Evolutionary conservation across 2,329 filamentous ascomycete species (phyloP).

Genomic region (Penicillium sp.): DNA sequence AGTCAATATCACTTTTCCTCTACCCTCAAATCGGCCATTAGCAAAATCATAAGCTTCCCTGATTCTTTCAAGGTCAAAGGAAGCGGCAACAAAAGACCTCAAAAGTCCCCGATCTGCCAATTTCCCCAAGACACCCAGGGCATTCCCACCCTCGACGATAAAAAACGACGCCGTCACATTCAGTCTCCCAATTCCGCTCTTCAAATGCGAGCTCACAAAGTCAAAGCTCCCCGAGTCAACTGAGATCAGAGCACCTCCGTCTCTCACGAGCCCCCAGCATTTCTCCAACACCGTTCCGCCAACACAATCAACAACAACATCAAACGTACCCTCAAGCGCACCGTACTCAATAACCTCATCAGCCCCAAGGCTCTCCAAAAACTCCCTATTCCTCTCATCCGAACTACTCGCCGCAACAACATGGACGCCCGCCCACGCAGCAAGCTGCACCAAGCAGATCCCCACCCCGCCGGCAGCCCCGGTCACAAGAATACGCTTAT

Average conservation of each 20-base stretch:
- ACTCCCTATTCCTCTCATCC: slow-evolving; percentile 33
- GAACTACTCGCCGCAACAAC: slow-evolving; percentile 42
- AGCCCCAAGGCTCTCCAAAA: slow-evolving; percentile 39
- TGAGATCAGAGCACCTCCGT: slow-evolving; percentile 23
- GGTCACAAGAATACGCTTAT: slow-evolving; percentile 34
- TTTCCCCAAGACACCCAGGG: slow-evolving; percentile 14
- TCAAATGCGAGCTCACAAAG: slow-evolving; percentile 28
- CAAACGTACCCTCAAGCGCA: slow-evolving; percentile 16
- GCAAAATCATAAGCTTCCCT: slow-evolving; percentile 25
- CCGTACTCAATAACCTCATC: slow-evolving; percentile 43
- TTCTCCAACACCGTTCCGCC: slow-evolving; percentile 23
- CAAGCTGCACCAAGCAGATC: slow-evolving; percentile 42
- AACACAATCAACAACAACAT: slow-evolving; percentile 31
- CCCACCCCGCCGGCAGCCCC: slow-evolving; percentile 44
- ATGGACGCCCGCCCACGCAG: slow-evolving; percentile 29
- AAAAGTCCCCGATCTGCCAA: slow-evolving; percentile 16
- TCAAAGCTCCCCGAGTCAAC: slow-evolving; percentile 32
- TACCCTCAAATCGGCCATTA: slow-evolving; percentile 12
- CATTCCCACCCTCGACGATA: slow-evolving; percentile 17
- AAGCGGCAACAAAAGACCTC: slow-evolving; percentile 21
- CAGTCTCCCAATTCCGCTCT: slow-evolving; percentile 17
- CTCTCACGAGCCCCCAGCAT: slow-evolving; percentile 25
- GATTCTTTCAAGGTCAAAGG: slow-evolving; percentile 16
- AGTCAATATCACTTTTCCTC: slow-evolving; percentile 28
- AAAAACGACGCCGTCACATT: slow-evolving; percentile 26